A percentile compares a stretch with the other conserved stretches of the same genome.
Conservation (phyloP, 371 early-diverging fungal species). For the Sporodiniella umbellata region DNA sequence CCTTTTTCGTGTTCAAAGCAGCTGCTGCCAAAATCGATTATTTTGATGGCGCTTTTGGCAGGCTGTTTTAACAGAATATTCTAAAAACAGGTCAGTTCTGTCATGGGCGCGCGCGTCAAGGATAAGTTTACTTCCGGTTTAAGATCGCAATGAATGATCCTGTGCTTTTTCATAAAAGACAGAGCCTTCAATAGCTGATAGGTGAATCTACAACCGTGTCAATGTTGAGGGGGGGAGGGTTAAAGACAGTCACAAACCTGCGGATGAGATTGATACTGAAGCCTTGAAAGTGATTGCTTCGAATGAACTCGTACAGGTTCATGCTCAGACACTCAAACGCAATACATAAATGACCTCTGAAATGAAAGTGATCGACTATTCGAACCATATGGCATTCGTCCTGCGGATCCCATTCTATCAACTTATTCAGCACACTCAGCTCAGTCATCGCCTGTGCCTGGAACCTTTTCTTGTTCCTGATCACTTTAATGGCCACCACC, state of each 20-base stretch:
- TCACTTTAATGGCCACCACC: conserved; percentile 92
- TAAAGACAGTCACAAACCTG: conserved; percentile 87
- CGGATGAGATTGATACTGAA: conserved; percentile 86
- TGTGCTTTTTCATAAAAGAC: conserved; percentile 68
- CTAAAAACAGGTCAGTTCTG: conserved; percentile 10
- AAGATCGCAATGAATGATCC: conserved; percentile 97
- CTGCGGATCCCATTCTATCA: conserved; percentile 69
- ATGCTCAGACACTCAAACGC: conserved; percentile 94
- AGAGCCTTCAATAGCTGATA: conserved; percentile 81
- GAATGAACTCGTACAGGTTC: conserved; percentile 96
- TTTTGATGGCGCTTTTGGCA: conserved; percentile 64
- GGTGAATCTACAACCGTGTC: conserved; percentile 50
- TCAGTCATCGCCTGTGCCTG: conserved; percentile 94
- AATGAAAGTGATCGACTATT: conserved; percentile 89
- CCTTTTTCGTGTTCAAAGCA: conserved; percentile 64
- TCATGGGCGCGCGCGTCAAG: not conserved
- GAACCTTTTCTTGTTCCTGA: conserved; percentile 91
- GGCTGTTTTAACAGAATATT: conserved; percentile 63
- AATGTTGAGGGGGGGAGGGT: conserved; percentile 75
- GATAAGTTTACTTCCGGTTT: conserved; percentile 78
- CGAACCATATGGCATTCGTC: conserved; percentile 83
- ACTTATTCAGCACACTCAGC: conserved; percentile 77
- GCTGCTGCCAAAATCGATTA: conserved; percentile 91
- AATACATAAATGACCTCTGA: conserved; percentile 91
- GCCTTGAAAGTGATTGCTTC: conserved; percentile 94